Evolutionary conservation across 139 green algal species (phyloP), one percentile per base, ranked within the genome.

Genomic region (Tetraselmis striata): DNA sequence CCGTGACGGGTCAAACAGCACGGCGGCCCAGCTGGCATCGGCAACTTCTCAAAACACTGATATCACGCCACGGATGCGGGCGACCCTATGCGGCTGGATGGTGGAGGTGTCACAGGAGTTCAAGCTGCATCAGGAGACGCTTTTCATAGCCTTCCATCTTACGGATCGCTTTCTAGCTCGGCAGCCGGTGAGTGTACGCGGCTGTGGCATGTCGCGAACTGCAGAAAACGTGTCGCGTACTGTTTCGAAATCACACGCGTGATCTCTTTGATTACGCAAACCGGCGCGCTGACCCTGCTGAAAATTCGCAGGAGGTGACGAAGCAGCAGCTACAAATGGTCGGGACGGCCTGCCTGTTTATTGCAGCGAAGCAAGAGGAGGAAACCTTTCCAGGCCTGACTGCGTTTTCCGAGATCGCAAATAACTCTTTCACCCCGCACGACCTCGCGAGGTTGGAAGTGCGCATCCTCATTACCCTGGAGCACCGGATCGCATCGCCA

Each of bases 71-170:
- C 31, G 32, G 29, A 80, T 80, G 77, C 31, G 77, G 77, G 32
- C 77, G 23, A 80, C 32, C 77, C 32, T 31, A 31, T 80, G 77
- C 28, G 77, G 77, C 29, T 80, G 77, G 77, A 80, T 80, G 77
- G 77, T 80, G 77, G 77, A 80, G 29, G 29, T 80, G 27, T 80
- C 28, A 2, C 77, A 59, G 24, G 77, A 80, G 29, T 80, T 80
- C 29, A 80, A 58, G 28, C 32, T 80, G 23, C 28, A 80, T 23
- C 77, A 80, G 32, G 77, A 80, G 77, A 80, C 77, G 23, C 32
- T 80, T 31, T 28, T 80, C 29, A 23, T 80, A 25, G 77, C 27
- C 28, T 45, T 80, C 29, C 31, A 32, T 31, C 31, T 80, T 59
- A 59, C 32, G 2, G 77, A 80, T 32, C 31, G 77, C 29, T 80